Percentiles rank a stretch among this genome's conserved stretches.
phyloP scores from a whole-genome alignment of 2,329 filamentous ascomycete genomes.

The Aspergillus puulaauensis region DNA sequence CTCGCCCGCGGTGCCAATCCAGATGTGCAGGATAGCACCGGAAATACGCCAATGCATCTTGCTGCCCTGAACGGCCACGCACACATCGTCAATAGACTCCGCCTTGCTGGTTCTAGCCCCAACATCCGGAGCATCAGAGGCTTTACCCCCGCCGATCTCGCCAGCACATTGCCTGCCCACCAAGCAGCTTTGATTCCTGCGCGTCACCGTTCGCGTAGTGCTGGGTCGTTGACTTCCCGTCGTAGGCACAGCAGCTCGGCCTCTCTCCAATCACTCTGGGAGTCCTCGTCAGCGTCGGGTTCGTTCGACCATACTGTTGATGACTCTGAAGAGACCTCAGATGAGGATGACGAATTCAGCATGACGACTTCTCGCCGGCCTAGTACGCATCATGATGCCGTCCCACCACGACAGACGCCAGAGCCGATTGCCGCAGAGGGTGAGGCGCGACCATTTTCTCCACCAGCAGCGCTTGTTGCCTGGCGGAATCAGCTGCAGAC shows the following conservation, averaged over 20 bases:
- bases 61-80: slow-evolving; percentile 73
- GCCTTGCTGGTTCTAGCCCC: slow-evolving; percentile 71
- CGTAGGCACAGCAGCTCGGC: slow-evolving; percentile 61
- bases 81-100: slow-evolving; percentile 73
- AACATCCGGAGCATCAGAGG: slow-evolving; percentile 68
- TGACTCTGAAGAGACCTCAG: slow-evolving; percentile 36
- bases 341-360: slow-evolving; percentile 24
- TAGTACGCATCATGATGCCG: slow-evolving; percentile 35
- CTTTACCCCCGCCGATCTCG: slow-evolving; percentile 69
- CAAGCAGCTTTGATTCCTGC: slow-evolving; percentile 63
- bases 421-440: slow-evolving; percentile 28
- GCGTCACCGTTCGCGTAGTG: slow-evolving; percentile 65
- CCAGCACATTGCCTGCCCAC: slow-evolving; percentile 63
- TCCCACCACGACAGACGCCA: slow-evolving; percentile 21
- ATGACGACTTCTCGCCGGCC: slow-evolving; percentile 35
- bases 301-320: slow-evolving; percentile 46
- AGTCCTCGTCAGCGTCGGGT: slow-evolving; percentile 50
- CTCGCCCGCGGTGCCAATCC: slow-evolving; percentile 76
- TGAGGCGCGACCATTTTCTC: slow-evolving; percentile 43
- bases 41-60: slow-evolving; percentile 79
- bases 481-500: slow-evolving; percentile 72
- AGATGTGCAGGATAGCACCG: slow-evolving; percentile 72
- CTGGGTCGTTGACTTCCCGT: slow-evolving; percentile 55
- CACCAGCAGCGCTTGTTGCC: slow-evolving; percentile 64
- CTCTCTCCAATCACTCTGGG: slow-evolving; percentile 68